phyloP scores from a whole-genome alignment of 345 rosid genomes.

The Heritiera littoralis region DNA sequence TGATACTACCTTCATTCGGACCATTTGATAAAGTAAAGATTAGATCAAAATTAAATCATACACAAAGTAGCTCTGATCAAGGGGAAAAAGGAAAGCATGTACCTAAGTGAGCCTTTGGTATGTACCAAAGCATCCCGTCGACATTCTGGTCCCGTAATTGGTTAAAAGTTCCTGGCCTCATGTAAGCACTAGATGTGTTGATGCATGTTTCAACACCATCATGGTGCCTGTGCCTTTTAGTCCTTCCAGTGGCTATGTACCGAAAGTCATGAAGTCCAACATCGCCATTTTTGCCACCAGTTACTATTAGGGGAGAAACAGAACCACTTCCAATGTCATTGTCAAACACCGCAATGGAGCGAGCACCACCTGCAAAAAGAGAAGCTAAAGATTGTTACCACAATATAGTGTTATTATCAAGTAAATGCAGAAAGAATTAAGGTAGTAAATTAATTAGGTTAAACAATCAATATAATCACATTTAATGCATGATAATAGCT shows the following conservation, averaged over 20 bases:
- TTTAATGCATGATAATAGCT: not conserved
- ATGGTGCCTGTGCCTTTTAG: constrained; percentile 56
- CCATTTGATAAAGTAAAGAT: constrained; percentile 3
- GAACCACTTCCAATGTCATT: constrained; percentile 89
- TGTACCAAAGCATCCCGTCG: constrained; percentile 93
- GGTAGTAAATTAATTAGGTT: constrained; percentile 9
- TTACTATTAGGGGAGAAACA: constrained; percentile 82
- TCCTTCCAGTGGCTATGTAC: constrained; percentile 82
- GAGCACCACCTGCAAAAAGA: constrained; percentile 72
- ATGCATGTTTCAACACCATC: constrained; percentile 39
- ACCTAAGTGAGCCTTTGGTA: constrained; percentile 97
- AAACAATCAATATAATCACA: constrained; percentile 3
- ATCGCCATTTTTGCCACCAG: constrained; percentile 92
- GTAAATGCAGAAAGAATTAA: constrained; percentile 5
- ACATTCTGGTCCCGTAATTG: constrained; percentile 56
- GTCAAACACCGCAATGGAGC: constrained; percentile 86
- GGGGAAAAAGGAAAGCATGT: constrained; percentile 19
- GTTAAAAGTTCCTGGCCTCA: constrained; percentile 31
- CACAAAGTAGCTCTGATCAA: not conserved
- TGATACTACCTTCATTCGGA: constrained; percentile 68
- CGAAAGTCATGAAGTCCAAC: constrained; percentile 94
- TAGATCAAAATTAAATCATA: constrained; percentile 20
- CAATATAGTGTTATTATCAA: constrained; percentile 12
- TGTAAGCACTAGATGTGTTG: constrained; percentile 34
- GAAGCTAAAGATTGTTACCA: constrained; percentile 13